Evolutionary conservation across 495 filamentous ascomycete genomes (phyloP).

Genomic region (Hypoxylon perforatum): DNA sequence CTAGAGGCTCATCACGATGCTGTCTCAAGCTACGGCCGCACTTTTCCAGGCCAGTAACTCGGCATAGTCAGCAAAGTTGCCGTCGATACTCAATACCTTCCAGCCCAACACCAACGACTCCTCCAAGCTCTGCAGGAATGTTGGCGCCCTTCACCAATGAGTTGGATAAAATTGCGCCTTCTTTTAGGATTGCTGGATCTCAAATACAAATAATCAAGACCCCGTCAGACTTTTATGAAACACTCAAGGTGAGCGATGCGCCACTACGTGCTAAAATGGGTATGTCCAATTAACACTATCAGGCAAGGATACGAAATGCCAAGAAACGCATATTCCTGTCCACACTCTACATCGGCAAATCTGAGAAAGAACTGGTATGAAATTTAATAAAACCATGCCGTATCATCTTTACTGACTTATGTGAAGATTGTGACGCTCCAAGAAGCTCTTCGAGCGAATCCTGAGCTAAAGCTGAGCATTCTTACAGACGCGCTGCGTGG

Average conservation of each 20-base stretch:
- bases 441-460: constrained; percentile 76
- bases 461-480: constrained; percentile 84
- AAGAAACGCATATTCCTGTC: constrained; percentile 86
- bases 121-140: constrained; percentile 53
- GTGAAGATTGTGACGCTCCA: constrained; percentile 77
- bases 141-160: constrained; percentile 78
- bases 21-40: constrained; percentile 45
- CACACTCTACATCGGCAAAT: constrained; percentile 95
- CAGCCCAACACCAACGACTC: constrained; percentile 35
- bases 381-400: background rate
- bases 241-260: constrained; percentile 74
- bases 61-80: constrained; percentile 45
- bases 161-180: constrained; percentile 87
- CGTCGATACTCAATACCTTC: constrained; percentile 58
- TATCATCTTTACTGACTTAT: constrained; percentile 10
- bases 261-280: constrained; percentile 16
- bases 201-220: constrained; percentile 81
- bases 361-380: constrained; percentile 84
- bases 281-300: constrained; percentile 21
- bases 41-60: constrained; percentile 23
- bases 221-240: constrained; percentile 86
- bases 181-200: constrained; percentile 86
- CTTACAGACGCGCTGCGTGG: constrained; percentile 93
- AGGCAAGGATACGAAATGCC: constrained; percentile 85
- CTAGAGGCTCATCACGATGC: constrained; percentile 38